Conservation (phyloP, 164 flowering plant genomes). For the Stephania cephalantha region DNA sequence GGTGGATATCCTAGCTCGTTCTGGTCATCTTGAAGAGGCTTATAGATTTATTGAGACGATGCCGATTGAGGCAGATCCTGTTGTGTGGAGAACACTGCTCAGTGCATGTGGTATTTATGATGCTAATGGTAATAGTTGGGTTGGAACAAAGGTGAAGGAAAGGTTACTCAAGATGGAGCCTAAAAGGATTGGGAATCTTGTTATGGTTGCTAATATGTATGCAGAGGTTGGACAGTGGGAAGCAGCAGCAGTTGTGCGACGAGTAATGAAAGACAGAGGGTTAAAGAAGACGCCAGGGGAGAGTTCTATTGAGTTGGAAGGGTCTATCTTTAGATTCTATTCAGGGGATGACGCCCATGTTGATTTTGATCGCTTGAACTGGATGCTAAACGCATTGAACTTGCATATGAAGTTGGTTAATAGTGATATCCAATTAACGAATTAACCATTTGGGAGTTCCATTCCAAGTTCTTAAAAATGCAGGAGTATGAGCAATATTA, state of each 20-base stretch:
- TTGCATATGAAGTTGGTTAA: slow-evolving; percentile 32
- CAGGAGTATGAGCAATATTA: not conserved
- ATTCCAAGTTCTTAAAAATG: not conserved
- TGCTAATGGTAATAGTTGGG: slow-evolving; percentile 21
- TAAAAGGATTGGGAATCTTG: slow-evolving; percentile 51
- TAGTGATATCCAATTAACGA: not conserved
- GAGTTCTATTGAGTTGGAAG: slow-evolving; percentile 50
- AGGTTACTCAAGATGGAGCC: slow-evolving; percentile 58
- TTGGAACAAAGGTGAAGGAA: slow-evolving; percentile 35
- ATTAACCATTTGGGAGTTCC: not conserved
- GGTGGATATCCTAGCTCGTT: slow-evolving; percentile 63
- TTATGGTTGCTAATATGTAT: slow-evolving; percentile 62
- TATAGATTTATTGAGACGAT: slow-evolving; percentile 39
- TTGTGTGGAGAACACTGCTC: slow-evolving; percentile 56
- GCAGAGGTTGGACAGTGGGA: slow-evolving; percentile 64
- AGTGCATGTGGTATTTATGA: slow-evolving; percentile 50
- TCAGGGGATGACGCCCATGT: slow-evolving; percentile 38
- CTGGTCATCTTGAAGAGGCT: slow-evolving; percentile 55
- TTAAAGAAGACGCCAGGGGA: slow-evolving; percentile 58
- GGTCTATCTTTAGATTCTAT: slow-evolving; percentile 35
- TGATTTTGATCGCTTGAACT: slow-evolving; percentile 24
- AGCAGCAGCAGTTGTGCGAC: slow-evolving; percentile 45
- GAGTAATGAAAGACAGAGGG: slow-evolving; percentile 34
- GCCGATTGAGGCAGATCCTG: slow-evolving; percentile 49
- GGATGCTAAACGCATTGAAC: slow-evolving; percentile 30